phyloP scores from a whole-genome alignment of 208 protist genomes.

The Tritrichomonas musculus region DNA sequence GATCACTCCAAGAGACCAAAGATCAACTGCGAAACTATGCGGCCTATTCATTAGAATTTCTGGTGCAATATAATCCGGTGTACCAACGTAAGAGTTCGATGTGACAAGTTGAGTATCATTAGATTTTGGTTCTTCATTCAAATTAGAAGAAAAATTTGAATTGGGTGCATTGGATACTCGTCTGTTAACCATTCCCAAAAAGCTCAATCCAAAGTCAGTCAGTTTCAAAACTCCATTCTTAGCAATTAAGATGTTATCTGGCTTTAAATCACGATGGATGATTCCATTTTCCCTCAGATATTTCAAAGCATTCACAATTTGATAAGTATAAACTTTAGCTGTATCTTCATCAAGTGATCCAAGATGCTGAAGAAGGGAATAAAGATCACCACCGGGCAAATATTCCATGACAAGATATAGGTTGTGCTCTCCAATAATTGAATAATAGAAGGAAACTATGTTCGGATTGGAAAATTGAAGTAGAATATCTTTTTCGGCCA shows the following conservation, averaged over 20 bases:
- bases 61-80: conserved; percentile 20
- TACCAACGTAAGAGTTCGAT: background rate
- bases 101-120: background rate
- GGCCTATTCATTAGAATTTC: background rate
- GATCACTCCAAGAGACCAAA: background rate
- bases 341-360: background rate
- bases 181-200: background rate
- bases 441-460: conserved; percentile 21
- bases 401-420: conserved; percentile 26
- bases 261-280: background rate
- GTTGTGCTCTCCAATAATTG: background rate
- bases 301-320: background rate
- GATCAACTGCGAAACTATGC: background rate
- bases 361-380: background rate
- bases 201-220: background rate
- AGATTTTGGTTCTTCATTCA: background rate
- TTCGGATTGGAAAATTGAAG: background rate
- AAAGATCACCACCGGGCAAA: background rate
- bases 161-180: background rate
- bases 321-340: background rate
- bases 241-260: background rate
- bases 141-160: too few relatives aligned
- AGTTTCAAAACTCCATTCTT: background rate
- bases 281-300: background rate
- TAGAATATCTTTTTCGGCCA: conserved; percentile 19